Base-by-base conservation (phyloP, 306 rosid genomes). In the Albizia julibrissin region DNA sequence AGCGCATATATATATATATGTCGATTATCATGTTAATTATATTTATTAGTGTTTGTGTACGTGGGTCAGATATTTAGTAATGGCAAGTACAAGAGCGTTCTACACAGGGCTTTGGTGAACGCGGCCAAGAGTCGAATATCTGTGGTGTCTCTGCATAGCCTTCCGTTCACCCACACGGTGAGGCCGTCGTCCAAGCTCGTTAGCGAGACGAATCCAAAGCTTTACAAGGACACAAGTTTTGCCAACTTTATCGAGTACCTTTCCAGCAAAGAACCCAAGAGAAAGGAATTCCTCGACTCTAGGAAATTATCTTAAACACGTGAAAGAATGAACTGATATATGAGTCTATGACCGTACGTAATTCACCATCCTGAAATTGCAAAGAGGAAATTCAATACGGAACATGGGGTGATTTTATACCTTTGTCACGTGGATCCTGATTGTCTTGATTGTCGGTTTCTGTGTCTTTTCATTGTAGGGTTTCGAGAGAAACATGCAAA, bases 31-130 rank as follows among this genome's bases (percentile, higher is more conserved):
- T 58, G 31, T 58, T 58, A 58, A 58, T 50, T 49, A 49, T 56
- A 22, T 58, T 22, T 13, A 5, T 22, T 13, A 5, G 69, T 27
- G 69, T 68, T 50, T 27, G 16, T 50, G n/a, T 50, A 49, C 1
- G 1, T 66, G 3, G 14, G 0, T n/a, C 91, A 95, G 98, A 95
- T 95, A 75, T 89, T 87, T 76, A 95, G 98, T 91, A 95, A 95
- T 5, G 98, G 98, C 22, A 95, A 72, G 34, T 95, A 91, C 94
- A 91, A 86, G 89, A 95, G 98, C 64, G 98, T 93, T 59, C 71
- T 95, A 11, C 98, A 95, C 8, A 91, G 98, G 76, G 98, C 89
- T 4, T 11, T 90, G 16, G 98, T 93, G 83, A 95, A 93, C 43
- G 85, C 90, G 5, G 43, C 1, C 24, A 86, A 81, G 78, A 70